Evolutionary conservation across 2,329 filamentous ascomycete species (phyloP).

Genomic region (Aureobasidium musti): DNA sequence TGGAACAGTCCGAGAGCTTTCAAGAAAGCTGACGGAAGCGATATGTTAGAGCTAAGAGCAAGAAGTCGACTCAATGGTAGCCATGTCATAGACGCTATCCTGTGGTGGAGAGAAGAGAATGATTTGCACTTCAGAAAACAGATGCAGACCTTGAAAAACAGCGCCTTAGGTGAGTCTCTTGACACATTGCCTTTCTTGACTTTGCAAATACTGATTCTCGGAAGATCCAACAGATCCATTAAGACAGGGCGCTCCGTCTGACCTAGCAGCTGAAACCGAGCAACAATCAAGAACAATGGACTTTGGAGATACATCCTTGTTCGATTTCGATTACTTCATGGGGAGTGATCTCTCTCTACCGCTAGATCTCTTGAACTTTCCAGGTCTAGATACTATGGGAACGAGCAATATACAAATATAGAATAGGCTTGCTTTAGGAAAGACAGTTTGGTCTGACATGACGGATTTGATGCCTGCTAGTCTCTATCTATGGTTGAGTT

Average conservation of each 20-base stretch:
- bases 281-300: background rate
- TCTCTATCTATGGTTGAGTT: too few species aligned
- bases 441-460: too few species aligned
- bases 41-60: background rate
- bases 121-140: constrained; percentile 14
- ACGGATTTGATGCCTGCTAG: too few species aligned
- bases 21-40: constrained; percentile 13
- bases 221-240: background rate
- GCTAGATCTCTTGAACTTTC: background rate
- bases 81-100: constrained; percentile 12
- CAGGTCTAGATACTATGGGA: background rate
- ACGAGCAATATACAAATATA: background rate
- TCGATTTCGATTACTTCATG: constrained; percentile 21
- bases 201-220: background rate
- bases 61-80: constrained; percentile 7
- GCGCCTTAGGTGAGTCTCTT: constrained; percentile 1
- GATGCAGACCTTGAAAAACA: constrained; percentile 13
- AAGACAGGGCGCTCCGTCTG: background rate
- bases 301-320: background rate
- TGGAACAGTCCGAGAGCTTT: constrained; percentile 16
- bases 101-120: constrained; percentile 16
- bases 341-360: background rate
- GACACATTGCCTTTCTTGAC: background rate
- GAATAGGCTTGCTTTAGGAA: too few species aligned
- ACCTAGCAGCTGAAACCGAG: background rate